phyloP scores from a whole-genome alignment of 1,284 basidiomycete genomes.

The Volvariella surrecta region DNA sequence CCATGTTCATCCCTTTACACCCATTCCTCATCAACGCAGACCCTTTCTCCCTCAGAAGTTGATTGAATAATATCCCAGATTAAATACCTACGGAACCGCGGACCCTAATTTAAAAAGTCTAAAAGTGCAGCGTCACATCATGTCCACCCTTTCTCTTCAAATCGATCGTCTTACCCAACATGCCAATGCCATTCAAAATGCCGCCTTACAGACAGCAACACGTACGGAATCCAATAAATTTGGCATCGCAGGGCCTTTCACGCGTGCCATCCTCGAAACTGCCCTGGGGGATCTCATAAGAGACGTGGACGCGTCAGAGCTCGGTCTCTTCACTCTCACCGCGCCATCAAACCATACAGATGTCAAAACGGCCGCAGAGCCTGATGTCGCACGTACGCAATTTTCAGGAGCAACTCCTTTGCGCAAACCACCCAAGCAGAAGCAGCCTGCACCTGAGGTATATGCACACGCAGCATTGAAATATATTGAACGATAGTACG shows the following conservation, averaged over 20 bases:
- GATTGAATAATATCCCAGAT: too few species aligned
- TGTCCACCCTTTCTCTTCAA: conserved; percentile 36
- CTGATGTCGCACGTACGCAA: conserved; percentile 50
- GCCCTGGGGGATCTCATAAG: conserved; percentile 66
- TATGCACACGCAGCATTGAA: conserved; percentile 67
- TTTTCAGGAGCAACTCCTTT: conserved; percentile 66
- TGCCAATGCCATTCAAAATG: conserved; percentile 26
- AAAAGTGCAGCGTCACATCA: too few species aligned
- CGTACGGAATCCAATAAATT: neutral
- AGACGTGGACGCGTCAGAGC: conserved; percentile 65
- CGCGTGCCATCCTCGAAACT: conserved; percentile 51
- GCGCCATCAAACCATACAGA: conserved; percentile 17
- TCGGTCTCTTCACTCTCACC: conserved; percentile 61
- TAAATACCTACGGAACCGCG: too few species aligned
- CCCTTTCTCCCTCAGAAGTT: too few species aligned
- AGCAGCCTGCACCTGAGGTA: conserved; percentile 57
- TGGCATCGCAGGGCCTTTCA: conserved; percentile 32
- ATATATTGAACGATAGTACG: conserved; percentile 67
- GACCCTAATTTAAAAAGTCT: too few species aligned
- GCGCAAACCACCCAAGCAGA: conserved; percentile 33
- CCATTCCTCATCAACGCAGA: too few species aligned
- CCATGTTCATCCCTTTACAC: too few species aligned
- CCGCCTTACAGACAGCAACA: conserved; percentile 13
- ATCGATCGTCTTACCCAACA: conserved; percentile 32
- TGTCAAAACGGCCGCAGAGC: conserved; percentile 16